Evolutionary conservation across 768 basidiomycete species (phyloP).

Genomic region (Rhizopogon sp.): DNA sequence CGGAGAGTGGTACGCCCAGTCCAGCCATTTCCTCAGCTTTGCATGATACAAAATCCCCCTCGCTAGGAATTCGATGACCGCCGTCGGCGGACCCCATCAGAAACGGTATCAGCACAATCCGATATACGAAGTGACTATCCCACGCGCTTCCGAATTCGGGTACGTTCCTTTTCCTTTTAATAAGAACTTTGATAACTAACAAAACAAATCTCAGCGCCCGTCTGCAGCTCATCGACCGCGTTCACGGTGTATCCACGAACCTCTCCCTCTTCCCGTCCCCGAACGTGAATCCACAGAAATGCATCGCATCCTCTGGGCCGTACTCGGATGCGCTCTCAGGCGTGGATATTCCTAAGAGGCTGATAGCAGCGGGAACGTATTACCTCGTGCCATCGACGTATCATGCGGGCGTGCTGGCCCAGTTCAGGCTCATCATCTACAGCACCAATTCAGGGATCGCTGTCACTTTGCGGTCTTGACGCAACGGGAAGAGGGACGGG

Average conservation of each 20-base stretch:
- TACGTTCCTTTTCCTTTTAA: constrained; percentile 26
- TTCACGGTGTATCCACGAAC: constrained; percentile 48
- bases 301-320: constrained; percentile 68
- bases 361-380: constrained; percentile 58
- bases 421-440: constrained; percentile 61
- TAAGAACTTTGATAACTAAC: background rate
- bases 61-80: constrained; percentile 48
- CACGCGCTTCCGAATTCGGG: constrained; percentile 52
- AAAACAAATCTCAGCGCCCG: constrained; percentile 46
- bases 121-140: constrained; percentile 54
- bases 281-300: constrained; percentile 25
- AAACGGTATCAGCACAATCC: constrained; percentile 68
- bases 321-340: constrained; percentile 76
- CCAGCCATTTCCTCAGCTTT: background rate
- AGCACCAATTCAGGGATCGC: constrained; percentile 33
- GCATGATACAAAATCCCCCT: background rate
- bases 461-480: constrained; percentile 9
- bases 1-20: constrained; percentile 65
- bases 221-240: constrained; percentile 49
- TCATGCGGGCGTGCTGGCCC: constrained; percentile 47
- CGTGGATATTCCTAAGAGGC: constrained; percentile 51
- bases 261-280: constrained; percentile 49
- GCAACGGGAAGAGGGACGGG: background rate
- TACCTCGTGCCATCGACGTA: constrained; percentile 72
- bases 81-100: constrained; percentile 67